Evolutionary conservation across 169 alveolate genomes (phyloP), one percentile per base, ranked within the genome.

Genomic region (Ophryocystis elektroscirrha): DNA sequence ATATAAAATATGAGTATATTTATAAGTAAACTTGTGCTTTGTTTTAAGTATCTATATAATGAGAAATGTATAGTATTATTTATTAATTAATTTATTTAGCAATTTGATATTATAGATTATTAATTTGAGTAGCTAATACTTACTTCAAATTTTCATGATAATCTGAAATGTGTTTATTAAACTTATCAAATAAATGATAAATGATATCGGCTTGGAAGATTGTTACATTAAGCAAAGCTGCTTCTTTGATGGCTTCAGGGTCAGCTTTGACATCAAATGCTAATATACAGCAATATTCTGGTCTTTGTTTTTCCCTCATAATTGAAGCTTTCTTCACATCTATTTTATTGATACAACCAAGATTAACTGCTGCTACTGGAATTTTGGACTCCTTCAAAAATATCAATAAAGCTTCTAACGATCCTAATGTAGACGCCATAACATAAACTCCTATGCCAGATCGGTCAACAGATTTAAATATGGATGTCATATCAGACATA

Each of bases 381-480:
- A 89, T 87, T 56, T 85, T 83, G 25, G 59, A 79, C 71, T 23
- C 81, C 47, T 83, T 81, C 43, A 93, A 74, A 78, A 83, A 93
- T 19, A 81, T 87, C 28, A 93, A 78, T 19, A 93, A 67, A 6
- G 98, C 99, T 76, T 93, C 99, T 32, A 93, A 72, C 0, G 97
- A 84, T 9, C 99, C 99, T 35, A 93, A 72, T 28, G 99, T 93
- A 37, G 94, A 78, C 4, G 99, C 97, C 84, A 85, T 87, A 35
- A 93, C 97, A 67, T 90, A 88, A 30, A 93, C 95, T 15, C 98
- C 99, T 61, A 77, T 67, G 9, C 91, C 91, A 18, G 83, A 72
- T 28, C 79, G 66, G 57, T 84, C 89, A 15, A 93, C 90, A 46
- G 81, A 74, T 48, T 80, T 85, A 51, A 83, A 84, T 27, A 90